Evolutionary conservation across 306 rosid genomes (phyloP).

Genomic region (Cicer cuneatum): DNA sequence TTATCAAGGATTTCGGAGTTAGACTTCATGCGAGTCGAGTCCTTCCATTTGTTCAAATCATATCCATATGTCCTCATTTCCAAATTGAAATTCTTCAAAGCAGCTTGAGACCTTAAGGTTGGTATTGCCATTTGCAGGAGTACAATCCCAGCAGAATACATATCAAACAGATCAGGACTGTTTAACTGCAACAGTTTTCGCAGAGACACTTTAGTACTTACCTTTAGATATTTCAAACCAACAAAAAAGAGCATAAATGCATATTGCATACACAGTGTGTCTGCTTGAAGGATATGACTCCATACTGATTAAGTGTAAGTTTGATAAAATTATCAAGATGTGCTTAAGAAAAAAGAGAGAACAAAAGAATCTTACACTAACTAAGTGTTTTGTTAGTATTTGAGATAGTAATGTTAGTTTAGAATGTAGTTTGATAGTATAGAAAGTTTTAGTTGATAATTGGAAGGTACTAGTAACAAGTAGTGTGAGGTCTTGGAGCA

Average conservation of each 20-base stretch:
- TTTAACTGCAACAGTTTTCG: conserved; percentile 71
- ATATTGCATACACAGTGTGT: neutral
- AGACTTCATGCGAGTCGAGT: conserved; percentile 60
- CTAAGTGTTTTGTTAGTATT: too few relatives aligned
- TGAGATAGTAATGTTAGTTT: too few relatives aligned
- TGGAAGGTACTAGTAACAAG: too few relatives aligned
- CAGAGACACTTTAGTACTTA: conserved; percentile 45
- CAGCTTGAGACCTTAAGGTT: conserved; percentile 69
- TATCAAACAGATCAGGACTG: conserved; percentile 93
- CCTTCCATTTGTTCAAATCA: conserved; percentile 84
- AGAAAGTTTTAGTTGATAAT: too few relatives aligned
- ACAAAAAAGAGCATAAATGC: neutral
- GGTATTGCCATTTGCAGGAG: conserved; percentile 96
- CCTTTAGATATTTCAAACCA: neutral
- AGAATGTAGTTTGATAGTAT: too few relatives aligned
- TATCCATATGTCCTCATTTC: conserved; percentile 69
- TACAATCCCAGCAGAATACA: conserved; percentile 93
- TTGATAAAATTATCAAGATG: too few relatives aligned
- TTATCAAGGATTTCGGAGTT: conserved; percentile 69
- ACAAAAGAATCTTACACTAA: too few relatives aligned
- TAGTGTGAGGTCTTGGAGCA: too few relatives aligned
- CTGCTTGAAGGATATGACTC: too few relatives aligned
- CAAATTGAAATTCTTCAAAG: conserved; percentile 82
- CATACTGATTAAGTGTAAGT: too few relatives aligned
- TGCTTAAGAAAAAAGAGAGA: too few relatives aligned